Percentiles rank a stretch among this genome's conserved stretches.
These are phyloP conservation scores for Spizellomyces sp. DNA, from an alignment of 192 early-diverging fungal species.

Conservation along the genomic window DNA sequence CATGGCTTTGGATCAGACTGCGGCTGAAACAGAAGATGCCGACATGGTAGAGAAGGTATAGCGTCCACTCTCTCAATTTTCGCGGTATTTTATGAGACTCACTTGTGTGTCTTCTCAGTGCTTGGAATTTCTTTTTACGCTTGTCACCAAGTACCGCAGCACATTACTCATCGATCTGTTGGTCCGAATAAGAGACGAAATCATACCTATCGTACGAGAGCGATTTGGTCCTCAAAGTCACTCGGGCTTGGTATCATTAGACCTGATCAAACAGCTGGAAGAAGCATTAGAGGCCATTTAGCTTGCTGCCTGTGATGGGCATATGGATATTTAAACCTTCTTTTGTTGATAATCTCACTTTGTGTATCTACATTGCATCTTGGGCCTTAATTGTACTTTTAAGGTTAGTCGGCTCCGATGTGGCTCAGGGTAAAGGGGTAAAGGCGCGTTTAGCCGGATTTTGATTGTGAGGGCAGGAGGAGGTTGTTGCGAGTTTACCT, in stretches of 20 bases:
- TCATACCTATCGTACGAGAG: not conserved
- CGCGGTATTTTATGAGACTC: no score
- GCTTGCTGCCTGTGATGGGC: no score
- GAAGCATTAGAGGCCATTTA: not conserved
- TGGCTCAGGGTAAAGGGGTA: no score
- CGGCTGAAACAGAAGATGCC: conserved; percentile 14
- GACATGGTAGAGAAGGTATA: conserved; percentile 41
- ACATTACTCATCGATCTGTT: conserved; percentile 1
- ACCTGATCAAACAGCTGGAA: not conserved
- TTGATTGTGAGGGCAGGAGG: no score
- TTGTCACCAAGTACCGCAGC: not conserved
- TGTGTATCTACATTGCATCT: no score
- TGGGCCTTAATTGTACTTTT: no score
- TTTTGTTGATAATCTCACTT: no score
- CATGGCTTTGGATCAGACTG: conserved; percentile 26
- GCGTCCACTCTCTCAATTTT: not conserved
- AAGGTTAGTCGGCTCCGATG: no score
- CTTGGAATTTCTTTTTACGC: conserved; percentile 1
- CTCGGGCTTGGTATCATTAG: not conserved
- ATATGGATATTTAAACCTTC: no score
- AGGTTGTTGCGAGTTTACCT: no score
- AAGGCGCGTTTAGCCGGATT: no score
- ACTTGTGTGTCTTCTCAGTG: not conserved
- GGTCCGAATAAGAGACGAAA: conserved; percentile 10
- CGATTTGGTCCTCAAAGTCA: not conserved